Percentiles rank a stretch among this genome's conserved stretches.
Evolutionary conservation across 2,329 filamentous ascomycete species (phyloP).

Genomic region (Trichoderma endophyticum): DNA sequence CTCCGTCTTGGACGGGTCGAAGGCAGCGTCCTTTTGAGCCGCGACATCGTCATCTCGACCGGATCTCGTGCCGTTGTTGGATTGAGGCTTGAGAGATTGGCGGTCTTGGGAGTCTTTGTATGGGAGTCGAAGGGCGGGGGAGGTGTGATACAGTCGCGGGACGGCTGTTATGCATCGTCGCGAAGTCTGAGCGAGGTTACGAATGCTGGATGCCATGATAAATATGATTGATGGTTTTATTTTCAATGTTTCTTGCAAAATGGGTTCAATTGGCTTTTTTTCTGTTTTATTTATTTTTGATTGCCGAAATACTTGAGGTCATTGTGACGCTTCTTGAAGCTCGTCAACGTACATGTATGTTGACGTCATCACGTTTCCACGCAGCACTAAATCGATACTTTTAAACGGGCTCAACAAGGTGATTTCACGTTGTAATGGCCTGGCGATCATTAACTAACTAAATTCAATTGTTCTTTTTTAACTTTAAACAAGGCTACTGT

Average conservation of each 20-base stretch:
- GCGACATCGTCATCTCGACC: slow-evolving; percentile 61
- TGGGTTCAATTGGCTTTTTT: background rate
- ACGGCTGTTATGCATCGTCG: background rate
- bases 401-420: background rate
- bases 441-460: background rate
- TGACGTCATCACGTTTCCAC: slow-evolving; percentile 10
- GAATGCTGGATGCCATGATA: slow-evolving; percentile 23
- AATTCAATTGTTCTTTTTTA: background rate
- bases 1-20: slow-evolving; percentile 63
- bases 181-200: slow-evolving; percentile 20
- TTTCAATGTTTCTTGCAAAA: background rate
- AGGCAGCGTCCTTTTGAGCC: slow-evolving; percentile 59
- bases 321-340: slow-evolving; percentile 13
- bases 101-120: slow-evolving; percentile 57
- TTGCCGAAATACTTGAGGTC: slow-evolving; percentile 11
- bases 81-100: slow-evolving; percentile 60
- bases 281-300: background rate
- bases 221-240: background rate
- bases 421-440: background rate
- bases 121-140: slow-evolving; percentile 28
- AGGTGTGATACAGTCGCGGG: slow-evolving; percentile 34
- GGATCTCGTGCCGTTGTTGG: slow-evolving; percentile 65
- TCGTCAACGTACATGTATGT: background rate
- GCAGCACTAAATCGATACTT: background rate
- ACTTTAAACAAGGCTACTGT: background rate